Percentiles rank a stretch among this genome's conserved stretches.
These are phyloP conservation scores for Aspergillus biplanus DNA, from an alignment of 495 filamentous ascomycete genomes.

Conservation along the genomic window DNA sequence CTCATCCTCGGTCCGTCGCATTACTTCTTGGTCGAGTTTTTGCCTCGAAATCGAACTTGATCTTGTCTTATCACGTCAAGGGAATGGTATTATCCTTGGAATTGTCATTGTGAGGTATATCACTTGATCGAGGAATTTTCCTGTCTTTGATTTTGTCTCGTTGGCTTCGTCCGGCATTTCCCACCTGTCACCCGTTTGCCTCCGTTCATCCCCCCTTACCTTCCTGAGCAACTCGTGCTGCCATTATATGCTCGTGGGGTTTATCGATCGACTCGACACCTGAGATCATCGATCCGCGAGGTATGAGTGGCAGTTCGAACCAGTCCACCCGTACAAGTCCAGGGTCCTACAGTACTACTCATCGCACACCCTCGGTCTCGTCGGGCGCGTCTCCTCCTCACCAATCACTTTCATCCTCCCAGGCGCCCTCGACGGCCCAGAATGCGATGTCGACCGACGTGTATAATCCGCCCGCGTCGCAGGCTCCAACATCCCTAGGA, in stretches of 20 bases:
- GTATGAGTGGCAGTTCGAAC: slow-evolving; percentile 54
- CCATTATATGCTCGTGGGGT: slow-evolving; percentile 30
- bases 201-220: slow-evolving; percentile 22
- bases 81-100: slow-evolving; percentile 7
- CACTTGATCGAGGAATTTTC: slow-evolving; percentile 1
- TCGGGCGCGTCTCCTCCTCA: slow-evolving; percentile 53
- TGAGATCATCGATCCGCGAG: slow-evolving; percentile 34
- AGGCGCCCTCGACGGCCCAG: slow-evolving; percentile 50
- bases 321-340: slow-evolving; percentile 55
- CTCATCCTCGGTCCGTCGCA: slow-evolving; percentile 29
- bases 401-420: slow-evolving; percentile 40
- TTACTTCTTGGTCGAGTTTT: slow-evolving; percentile 21
- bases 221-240: slow-evolving; percentile 26
- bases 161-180: slow-evolving; percentile 8
- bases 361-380: slow-evolving; percentile 51
- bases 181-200: slow-evolving; percentile 25
- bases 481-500: slow-evolving; percentile 43
- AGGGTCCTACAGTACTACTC: slow-evolving; percentile 50
- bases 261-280: slow-evolving; percentile 26
- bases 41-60: slow-evolving; percentile 10
- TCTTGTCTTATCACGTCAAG: slow-evolving; percentile 10
- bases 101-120: slow-evolving; percentile 13
- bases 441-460: slow-evolving; percentile 59
- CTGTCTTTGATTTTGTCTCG: slow-evolving; percentile 6
- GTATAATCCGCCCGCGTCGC: slow-evolving; percentile 47